These are phyloP conservation scores for Metarhizium humberi DNA, from an alignment of 2,329 filamentous ascomycete species.

Conservation along the genomic window DNA sequence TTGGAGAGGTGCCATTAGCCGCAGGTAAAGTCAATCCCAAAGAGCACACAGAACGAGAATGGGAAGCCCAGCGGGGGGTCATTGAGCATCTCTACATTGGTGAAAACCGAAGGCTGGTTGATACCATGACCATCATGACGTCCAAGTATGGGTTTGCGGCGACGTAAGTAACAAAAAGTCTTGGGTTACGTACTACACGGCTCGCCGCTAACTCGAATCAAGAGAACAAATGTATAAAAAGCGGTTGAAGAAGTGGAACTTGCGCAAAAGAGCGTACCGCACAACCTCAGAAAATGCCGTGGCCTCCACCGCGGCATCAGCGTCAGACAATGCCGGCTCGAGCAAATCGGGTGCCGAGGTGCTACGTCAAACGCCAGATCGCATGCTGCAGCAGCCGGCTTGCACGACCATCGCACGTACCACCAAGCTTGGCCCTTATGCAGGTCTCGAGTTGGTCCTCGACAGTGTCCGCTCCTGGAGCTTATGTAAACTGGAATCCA, in stretches of 20 bases:
- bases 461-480: conserved; percentile 25
- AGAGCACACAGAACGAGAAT: conserved; percentile 26
- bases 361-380: not conserved
- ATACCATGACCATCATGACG: conserved; percentile 26
- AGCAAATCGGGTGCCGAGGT: conserved; percentile 3
- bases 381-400: not conserved
- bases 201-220: not conserved
- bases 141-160: conserved; percentile 25
- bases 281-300: conserved; percentile 10
- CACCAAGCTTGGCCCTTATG: conserved; percentile 16
- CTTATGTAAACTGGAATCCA: conserved; percentile 22
- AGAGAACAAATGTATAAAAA: conserved; percentile 32
- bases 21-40: conserved; percentile 18
- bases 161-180: conserved; percentile 20
- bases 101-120: conserved; percentile 25
- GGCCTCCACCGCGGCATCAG: conserved; percentile 5
- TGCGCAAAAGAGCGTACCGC: conserved; percentile 26
- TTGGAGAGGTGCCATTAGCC: conserved; percentile 15
- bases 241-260: conserved; percentile 27
- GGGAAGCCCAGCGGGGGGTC: conserved; percentile 21
- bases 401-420: conserved; percentile 14
- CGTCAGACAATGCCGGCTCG: not conserved
- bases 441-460: conserved; percentile 23
- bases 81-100: conserved; percentile 24
- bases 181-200: not conserved